Base-by-base conservation (phyloP, 441 rosid genomes). In the Sinapis alba region DNA sequence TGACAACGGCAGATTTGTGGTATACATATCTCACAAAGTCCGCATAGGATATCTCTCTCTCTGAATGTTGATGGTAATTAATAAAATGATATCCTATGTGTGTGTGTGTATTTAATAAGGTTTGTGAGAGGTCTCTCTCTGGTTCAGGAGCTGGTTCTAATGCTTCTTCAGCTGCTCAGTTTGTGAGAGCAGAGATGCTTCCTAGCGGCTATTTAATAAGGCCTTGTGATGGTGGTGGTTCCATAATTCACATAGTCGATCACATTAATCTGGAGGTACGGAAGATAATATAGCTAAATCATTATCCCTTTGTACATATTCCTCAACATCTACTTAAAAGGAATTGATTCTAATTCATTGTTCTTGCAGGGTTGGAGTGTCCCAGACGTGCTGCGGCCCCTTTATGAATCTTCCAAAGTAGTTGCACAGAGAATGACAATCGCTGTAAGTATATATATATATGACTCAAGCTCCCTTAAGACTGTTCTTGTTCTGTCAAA, bases 1-100 rank as follows among this genome's bases (percentile, higher is more conserved):
- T 59, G 99, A 94, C 65, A 91, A 96, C 69, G 99, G 98, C 83
- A 94, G 98, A 86, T 88, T 96, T 56, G 99, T 94, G 98, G 99
- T 96, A 92, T 76, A 82, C 54, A 50, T 43, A 43, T 41, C 47
- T 8, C 11, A 7, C 11, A 32, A 32, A 54, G 18, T 43, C n/a
- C 5, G 38, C 43, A 34, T 21, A 20, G 12, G 12, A 32, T 6
- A 32, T 54, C 3, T 2, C n/a, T 59, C 21, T 27, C 10, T 59
- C 11, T 1, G 47, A 21, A 5, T 53, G 7, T 20, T 62, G 12
- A 57, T 47, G 50, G n/a, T 7, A 8, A 7, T 32, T 13, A n/a
- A 7, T 43, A n/a, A 43, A 43, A 13, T 43, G 50, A 38, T 62
- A 2, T 56, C 45, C 7, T 0, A 10, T 32, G 51, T 47, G 30